A percentile compares a stretch with the other conserved stretches of the same genome.
Conservation (phyloP, 306 rosid genomes). For the Casuarina equisetifolia region DNA sequence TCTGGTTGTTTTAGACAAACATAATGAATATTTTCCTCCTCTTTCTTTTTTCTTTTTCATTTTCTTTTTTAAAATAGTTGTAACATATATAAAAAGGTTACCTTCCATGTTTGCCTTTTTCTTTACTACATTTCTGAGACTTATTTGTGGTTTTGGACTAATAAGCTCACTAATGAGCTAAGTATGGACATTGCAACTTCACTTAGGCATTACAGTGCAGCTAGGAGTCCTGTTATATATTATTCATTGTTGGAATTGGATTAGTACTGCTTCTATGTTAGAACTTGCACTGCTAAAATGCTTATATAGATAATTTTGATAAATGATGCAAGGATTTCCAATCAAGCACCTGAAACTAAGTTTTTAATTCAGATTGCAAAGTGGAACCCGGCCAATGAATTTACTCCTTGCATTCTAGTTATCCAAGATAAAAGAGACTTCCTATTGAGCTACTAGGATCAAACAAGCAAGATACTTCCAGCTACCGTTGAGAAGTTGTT, state of each 20-base stretch:
- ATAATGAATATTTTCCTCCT: no score
- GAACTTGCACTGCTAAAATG: background rate
- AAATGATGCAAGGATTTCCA: background rate
- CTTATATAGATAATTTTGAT: background rate
- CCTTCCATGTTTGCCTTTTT: background rate
- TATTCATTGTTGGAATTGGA: background rate
- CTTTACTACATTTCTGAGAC: background rate
- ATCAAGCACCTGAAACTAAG: background rate
- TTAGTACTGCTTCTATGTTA: background rate
- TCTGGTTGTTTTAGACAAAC: no score
- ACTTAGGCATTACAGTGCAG: background rate
- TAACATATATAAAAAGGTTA: background rate
- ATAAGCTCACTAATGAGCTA: background rate
- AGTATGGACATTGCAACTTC: background rate
- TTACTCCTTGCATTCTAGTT: background rate
- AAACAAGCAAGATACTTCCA: background rate
- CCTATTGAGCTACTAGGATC: background rate
- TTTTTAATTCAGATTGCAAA: constrained; percentile 15
- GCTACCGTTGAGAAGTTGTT: background rate
- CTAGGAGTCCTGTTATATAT: background rate
- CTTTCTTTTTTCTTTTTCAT: background rate
- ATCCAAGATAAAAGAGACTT: background rate
- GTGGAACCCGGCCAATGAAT: constrained; percentile 5
- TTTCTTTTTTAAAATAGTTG: no score
- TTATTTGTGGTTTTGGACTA: background rate